phyloP scores from a whole-genome alignment of 1,284 basidiomycete species.

The Melampsora americana region DNA sequence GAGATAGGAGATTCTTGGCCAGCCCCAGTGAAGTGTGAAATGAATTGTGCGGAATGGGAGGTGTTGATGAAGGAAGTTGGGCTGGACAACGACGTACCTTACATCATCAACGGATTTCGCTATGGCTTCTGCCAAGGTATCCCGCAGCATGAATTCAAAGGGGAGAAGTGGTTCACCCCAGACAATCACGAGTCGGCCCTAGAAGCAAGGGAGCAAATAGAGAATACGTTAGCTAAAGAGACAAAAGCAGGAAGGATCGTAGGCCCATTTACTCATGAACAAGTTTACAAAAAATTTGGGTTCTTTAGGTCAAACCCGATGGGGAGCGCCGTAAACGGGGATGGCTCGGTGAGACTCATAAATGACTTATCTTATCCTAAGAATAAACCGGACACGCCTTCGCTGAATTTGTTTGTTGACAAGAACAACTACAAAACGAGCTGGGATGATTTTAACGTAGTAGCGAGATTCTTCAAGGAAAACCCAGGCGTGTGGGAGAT shows the following conservation, averaged over 20 bases:
- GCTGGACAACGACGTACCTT: too few species aligned
- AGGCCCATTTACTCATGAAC: slow-evolving; percentile 3
- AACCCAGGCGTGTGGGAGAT: too few species aligned
- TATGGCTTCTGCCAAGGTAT: slow-evolving; percentile 6
- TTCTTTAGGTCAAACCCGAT: slow-evolving; percentile 4
- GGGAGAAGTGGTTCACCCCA: background rate
- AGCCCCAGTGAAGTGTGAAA: too few species aligned
- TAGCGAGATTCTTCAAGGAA: too few species aligned
- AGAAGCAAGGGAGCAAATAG: background rate
- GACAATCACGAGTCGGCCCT: too few species aligned
- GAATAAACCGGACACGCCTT: background rate
- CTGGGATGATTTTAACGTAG: too few species aligned
- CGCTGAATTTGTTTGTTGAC: too few species aligned
- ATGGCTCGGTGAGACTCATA: background rate
- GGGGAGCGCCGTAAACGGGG: background rate
- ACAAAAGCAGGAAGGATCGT: background rate
- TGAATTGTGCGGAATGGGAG: too few species aligned
- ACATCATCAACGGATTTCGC: too few species aligned
- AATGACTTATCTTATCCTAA: background rate
- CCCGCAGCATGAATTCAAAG: background rate
- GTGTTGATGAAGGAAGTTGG: too few species aligned
- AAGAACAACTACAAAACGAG: too few species aligned
- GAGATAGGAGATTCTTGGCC: too few species aligned
- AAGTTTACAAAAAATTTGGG: background rate
- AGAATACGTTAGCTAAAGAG: background rate